phyloP scores from a whole-genome alignment of 2,329 filamentous ascomycete species.

The Graphium sp. region DNA sequence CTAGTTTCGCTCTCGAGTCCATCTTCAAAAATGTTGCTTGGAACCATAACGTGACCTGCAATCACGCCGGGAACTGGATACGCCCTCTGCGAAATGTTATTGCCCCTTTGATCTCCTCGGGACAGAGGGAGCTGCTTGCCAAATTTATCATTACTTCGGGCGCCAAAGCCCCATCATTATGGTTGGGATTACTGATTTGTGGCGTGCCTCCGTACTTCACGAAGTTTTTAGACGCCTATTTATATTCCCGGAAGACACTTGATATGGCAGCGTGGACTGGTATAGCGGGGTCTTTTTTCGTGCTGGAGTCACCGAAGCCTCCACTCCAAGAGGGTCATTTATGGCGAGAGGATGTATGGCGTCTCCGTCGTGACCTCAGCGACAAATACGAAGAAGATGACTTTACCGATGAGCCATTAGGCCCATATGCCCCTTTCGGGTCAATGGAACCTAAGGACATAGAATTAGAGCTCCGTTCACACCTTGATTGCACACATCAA shows the following conservation, averaged over 20 bases:
- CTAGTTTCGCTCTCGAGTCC: not conserved
- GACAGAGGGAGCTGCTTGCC: not conserved
- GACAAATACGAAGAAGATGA: not conserved
- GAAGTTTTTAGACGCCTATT: not conserved
- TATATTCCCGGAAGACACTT: not conserved
- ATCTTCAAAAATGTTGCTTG: not conserved
- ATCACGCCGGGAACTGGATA: not conserved
- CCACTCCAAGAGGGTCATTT: not conserved
- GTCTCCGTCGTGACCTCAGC: not conserved
- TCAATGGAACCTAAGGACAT: not conserved
- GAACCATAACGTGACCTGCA: not conserved
- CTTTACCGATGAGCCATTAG: not conserved
- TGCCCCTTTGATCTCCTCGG: not conserved
- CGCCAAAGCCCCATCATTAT: not conserved
- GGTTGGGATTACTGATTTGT: not conserved
- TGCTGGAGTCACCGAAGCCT: not conserved
- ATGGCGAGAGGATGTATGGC: not conserved
- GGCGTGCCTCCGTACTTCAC: not conserved
- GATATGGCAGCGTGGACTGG: conserved; percentile 1
- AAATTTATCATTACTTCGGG: not conserved
- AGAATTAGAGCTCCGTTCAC: not conserved
- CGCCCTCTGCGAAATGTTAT: not conserved
- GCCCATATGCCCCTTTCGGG: not conserved
- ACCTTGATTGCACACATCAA: not conserved
- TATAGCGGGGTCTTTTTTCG: not conserved